Evolutionary conservation across 805 yeast genomes (phyloP), one percentile per base, ranked within the genome.

Genomic region (Myxozyma melibiosi): DNA sequence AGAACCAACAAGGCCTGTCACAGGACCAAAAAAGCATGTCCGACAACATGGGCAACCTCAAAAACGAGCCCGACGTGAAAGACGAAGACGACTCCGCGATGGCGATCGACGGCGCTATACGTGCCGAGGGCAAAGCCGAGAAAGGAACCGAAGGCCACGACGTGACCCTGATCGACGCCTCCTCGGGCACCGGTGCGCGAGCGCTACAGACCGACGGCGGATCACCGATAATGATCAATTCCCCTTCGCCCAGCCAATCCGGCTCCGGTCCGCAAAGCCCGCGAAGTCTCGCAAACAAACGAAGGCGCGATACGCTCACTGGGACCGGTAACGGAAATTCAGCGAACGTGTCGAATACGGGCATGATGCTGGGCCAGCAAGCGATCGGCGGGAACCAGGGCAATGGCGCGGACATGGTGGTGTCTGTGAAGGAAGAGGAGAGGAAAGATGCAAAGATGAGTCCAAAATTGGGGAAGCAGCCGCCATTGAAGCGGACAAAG

Each of bases 181-280:
- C 40, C 18, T 14, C 35, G n/a, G 48, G 24, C 6, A 22, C 49
- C 20, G 35, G 30, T 9, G 43, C 33, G 37, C n/a, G 20, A 4
- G 31, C 18, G n/a, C 7, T 42, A 22, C 55, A 51, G 5, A 41
- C 14, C 13, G 40, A 47, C 18, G 24, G n/a, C 14, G 24, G 14
- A 7, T 53, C 57, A 27, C 53, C 58, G 3, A 25, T 27, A n/a
- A 25, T 34, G 35, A 30, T 30, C n/a, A 43, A 42, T 27, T 47
- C 58, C 25, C 58, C 58, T 4, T 45, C 59, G 22, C 53, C 59
- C 7, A 28, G 44, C 18, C 53, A 50, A 18, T 35, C 39, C 6
- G 47, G 49, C 13, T 33, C 54, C 14, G 51, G 49, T 11, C 8
- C 42, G 16, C 16, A 22, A 4, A 55, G 59, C 34, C 59, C 59